Conservation (phyloP, 306 rosid species). For the Fragaria iinumae region DNA sequence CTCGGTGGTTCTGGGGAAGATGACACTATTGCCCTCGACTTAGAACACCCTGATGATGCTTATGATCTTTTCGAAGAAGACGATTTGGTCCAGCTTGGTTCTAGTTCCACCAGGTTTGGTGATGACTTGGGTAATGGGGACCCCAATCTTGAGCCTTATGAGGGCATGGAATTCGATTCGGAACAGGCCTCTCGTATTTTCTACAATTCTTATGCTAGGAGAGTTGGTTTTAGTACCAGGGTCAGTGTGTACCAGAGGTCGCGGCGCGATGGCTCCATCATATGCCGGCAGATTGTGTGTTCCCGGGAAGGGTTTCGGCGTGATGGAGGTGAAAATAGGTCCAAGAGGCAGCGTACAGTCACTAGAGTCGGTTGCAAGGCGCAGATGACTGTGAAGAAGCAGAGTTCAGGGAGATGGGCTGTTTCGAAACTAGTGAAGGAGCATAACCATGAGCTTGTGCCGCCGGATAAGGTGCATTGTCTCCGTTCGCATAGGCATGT, state of each 20-base stretch:
- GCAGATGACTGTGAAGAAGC: slow-evolving; percentile 43
- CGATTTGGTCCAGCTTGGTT: slow-evolving; percentile 4
- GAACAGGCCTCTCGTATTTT: slow-evolving; percentile 45
- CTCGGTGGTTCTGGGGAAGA: slow-evolving; percentile 24
- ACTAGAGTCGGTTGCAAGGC: slow-evolving; percentile 45
- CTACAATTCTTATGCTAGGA: slow-evolving; percentile 39
- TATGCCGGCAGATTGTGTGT: slow-evolving; percentile 44
- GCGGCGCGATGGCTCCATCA: slow-evolving; percentile 41
- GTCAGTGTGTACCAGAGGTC: slow-evolving; percentile 44
- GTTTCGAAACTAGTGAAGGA: slow-evolving; percentile 38
- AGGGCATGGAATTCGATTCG: slow-evolving; percentile 47
- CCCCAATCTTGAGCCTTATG: slow-evolving; percentile 35
- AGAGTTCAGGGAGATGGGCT: slow-evolving; percentile 37
- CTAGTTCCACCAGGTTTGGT: slow-evolving; percentile 10
- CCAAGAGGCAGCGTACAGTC: slow-evolving; percentile 39
- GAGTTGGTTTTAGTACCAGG: slow-evolving; percentile 40
- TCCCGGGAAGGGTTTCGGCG: slow-evolving; percentile 45
- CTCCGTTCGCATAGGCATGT: slow-evolving; percentile 44
- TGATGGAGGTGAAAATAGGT: slow-evolving; percentile 26
- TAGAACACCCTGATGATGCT: slow-evolving; percentile 18
- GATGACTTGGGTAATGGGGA: slow-evolving; percentile 17
- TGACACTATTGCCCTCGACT: slow-evolving; percentile 17
- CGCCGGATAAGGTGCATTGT: slow-evolving; percentile 37
- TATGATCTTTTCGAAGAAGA: slow-evolving; percentile 16
- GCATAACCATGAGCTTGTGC: slow-evolving; percentile 40